phyloP scores from a whole-genome alignment of 768 basidiomycete species.

The Suillus subaureus region DNA sequence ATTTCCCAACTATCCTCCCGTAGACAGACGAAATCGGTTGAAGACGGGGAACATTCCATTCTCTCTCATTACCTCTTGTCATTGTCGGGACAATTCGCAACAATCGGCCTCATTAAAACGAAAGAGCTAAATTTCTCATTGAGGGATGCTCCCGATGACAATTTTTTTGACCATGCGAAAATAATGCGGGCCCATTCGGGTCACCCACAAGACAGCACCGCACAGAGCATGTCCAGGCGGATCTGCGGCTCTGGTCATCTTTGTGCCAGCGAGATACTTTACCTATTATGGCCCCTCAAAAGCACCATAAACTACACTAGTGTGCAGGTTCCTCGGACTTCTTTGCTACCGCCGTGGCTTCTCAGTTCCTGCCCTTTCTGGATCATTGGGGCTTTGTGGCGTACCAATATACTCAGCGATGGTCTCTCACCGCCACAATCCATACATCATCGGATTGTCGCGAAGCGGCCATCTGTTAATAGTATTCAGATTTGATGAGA shows the following conservation, averaged over 20 bases:
- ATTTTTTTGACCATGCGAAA: constrained; percentile 3
- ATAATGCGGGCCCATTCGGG: background rate
- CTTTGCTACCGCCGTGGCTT: constrained; percentile 36
- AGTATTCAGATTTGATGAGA: constrained; percentile 1
- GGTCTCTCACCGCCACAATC: constrained; percentile 21
- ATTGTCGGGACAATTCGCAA: background rate
- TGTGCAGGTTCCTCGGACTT: constrained; percentile 37
- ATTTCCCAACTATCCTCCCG: background rate
- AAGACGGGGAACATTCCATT: background rate
- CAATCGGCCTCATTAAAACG: background rate
- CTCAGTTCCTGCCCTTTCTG: constrained; percentile 23
- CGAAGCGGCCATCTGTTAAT: background rate
- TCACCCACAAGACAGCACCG: background rate
- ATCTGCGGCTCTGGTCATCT: constrained; percentile 1
- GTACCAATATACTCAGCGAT: constrained; percentile 19
- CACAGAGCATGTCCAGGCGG: background rate
- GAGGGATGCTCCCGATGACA: background rate
- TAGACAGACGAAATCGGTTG: background rate
- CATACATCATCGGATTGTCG: constrained; percentile 8
- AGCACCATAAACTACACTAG: constrained; percentile 7
- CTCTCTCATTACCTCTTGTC: background rate
- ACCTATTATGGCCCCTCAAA: constrained; percentile 1
- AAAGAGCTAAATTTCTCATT: constrained; percentile 6
- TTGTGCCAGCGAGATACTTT: background rate
- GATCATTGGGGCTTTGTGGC: constrained; percentile 32